Evolutionary conservation across 1,139 yeast genomes (phyloP).

Genomic region (Yamadazyma conglobata): DNA sequence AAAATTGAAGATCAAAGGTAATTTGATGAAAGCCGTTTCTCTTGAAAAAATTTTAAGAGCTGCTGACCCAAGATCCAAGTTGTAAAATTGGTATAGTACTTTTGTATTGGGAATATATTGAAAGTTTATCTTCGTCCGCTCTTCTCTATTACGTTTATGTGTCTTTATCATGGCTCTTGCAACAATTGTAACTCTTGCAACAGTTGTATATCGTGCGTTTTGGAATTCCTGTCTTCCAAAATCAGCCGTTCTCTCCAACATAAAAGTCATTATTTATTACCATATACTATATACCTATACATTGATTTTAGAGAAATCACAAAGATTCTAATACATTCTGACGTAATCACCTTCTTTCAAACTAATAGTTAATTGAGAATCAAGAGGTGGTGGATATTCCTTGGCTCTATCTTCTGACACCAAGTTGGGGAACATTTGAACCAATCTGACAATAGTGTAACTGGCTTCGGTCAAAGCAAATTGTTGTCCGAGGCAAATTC

Average conservation of each 20-base stretch:
- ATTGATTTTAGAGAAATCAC: too few species aligned
- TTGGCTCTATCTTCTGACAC: slow-evolving; percentile 19
- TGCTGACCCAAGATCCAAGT: slow-evolving; percentile 23
- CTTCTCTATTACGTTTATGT: too few species aligned
- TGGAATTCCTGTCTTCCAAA: too few species aligned
- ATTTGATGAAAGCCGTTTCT: slow-evolving; percentile 23
- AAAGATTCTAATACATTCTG: slow-evolving; percentile 17
- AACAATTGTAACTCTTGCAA: too few species aligned
- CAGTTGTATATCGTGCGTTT: too few species aligned
- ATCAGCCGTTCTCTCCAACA: too few species aligned
- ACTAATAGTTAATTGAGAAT: slow-evolving; percentile 30
- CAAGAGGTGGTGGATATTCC: slow-evolving; percentile 29
- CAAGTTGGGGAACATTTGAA: slow-evolving; percentile 38
- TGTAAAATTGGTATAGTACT: too few species aligned
- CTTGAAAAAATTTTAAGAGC: slow-evolving; percentile 22
- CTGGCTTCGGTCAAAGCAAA: slow-evolving; percentile 54
- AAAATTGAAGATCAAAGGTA: slow-evolving; percentile 23
- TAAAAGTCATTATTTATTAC: too few species aligned
- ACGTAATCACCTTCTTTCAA: slow-evolving; percentile 24
- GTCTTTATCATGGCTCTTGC: too few species aligned
- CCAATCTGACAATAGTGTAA: slow-evolving; percentile 44
- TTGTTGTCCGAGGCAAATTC: slow-evolving; percentile 61
- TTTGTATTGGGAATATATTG: too few species aligned
- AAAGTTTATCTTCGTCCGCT: too few species aligned
- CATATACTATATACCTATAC: too few species aligned